phyloP scores from a whole-genome alignment of 768 basidiomycete species.

The Serendipita indica region DNA sequence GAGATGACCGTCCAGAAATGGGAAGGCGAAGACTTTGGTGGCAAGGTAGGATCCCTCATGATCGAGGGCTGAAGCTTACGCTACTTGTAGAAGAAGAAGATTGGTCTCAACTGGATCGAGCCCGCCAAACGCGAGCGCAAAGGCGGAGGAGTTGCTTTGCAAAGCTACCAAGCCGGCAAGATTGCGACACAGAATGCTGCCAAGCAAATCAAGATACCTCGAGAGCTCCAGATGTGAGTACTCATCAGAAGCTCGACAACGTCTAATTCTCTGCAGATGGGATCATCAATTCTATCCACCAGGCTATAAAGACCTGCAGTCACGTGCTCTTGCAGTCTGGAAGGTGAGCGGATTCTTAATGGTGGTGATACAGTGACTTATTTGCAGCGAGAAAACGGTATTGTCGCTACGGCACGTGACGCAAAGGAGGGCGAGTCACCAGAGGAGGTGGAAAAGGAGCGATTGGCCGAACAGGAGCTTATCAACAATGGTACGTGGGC shows the following conservation, averaged over 20 bases:
- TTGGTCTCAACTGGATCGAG: slow-evolving; percentile 64
- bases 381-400: slow-evolving; percentile 46
- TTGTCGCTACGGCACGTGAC: slow-evolving; percentile 49
- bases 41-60: slow-evolving; percentile 35
- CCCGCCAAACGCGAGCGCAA: slow-evolving; percentile 90
- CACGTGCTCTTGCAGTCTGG: slow-evolving; percentile 69
- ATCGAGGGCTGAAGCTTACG: not conserved
- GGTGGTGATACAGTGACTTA: not conserved
- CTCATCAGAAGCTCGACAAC: not conserved
- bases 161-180: slow-evolving; percentile 78
- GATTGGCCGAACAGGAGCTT: slow-evolving; percentile 60
- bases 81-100: slow-evolving; percentile 38
- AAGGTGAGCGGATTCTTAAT: slow-evolving; percentile 33
- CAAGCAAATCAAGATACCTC: slow-evolving; percentile 72
- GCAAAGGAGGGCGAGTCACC: slow-evolving; percentile 55
- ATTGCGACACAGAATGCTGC: slow-evolving; percentile 74
- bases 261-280: slow-evolving; percentile 35
- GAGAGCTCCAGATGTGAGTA: slow-evolving; percentile 68
- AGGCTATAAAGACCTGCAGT: slow-evolving; percentile 64
- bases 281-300: slow-evolving; percentile 96
- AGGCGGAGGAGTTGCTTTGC: slow-evolving; percentile 75
- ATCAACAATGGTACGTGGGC: slow-evolving; percentile 60
- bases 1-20: slow-evolving; percentile 77
- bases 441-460: slow-evolving; percentile 74
- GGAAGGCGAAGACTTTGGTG: slow-evolving; percentile 88